Evolutionary conservation across 2,329 filamentous ascomycete genomes (phyloP), one percentile per base, ranked within the genome.

Genomic region (Sporothrix pseudoabietina): DNA sequence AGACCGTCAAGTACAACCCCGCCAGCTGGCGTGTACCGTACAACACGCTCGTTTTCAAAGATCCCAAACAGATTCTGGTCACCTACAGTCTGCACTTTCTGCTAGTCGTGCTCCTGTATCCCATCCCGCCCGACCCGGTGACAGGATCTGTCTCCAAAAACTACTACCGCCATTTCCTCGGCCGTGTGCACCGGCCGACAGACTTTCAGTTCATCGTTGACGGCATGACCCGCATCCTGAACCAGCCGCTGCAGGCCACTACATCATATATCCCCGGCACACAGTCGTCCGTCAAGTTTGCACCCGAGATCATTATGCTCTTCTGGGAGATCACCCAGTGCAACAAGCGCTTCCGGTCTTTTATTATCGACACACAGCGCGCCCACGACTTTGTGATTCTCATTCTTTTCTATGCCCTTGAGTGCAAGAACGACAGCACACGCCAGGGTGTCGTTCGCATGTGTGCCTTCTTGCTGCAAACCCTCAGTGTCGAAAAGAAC

Each of bases 181-280:
- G 96, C 41, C 89, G 95, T 52, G 83, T 99, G 63, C 96, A 98
- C 82, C 89, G 96, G 65, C 93, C 95, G 0, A 94, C 98, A 80
- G 96, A 99, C 80, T 98, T 99, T 79, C 96, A 99, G 80, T 99
- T 99, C 80, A 90, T 98, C 32, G 93, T 97, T 12, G 94, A 98
- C 79, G 94, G 94, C 68, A 97, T 98, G 91, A 94, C 91, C 0
- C 89, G 94, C 77, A 93, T 98, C 66, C 85, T 99, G 69, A 96
- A 97, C 77, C 95, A 98, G 77, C 95, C 95, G 32, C 90, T 98
- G 75, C 94, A 97, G 82, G 91, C 94, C 59, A 97, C 94, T 74
- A 88, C 89, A 12, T 95, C 94, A 0, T 98, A 97, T 80, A 88
- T 98, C 1, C 94, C 95, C 0, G 93, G 94, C 4, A 91, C 91